phyloP scores from a whole-genome alignment of 345 rosid species.

The Pistacia atlantica region DNA sequence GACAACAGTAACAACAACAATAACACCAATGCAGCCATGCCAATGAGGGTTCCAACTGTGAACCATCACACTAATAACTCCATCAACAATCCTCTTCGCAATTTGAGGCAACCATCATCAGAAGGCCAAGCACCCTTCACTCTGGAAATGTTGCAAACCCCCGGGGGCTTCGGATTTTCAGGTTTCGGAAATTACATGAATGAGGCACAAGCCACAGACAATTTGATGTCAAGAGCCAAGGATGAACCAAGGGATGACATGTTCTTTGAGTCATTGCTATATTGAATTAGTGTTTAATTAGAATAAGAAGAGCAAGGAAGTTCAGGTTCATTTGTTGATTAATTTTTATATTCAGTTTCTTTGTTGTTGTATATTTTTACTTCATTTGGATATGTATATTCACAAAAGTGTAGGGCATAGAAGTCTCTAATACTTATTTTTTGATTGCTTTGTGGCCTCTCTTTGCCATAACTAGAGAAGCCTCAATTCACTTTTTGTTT shows the following conservation, averaged over 20 bases:
- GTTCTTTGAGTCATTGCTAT: conserved; percentile 51
- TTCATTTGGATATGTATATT: conserved; percentile 7
- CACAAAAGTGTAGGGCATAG: conserved; percentile 15
- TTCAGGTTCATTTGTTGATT: conserved; percentile 24
- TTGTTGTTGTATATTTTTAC: conserved; percentile 32
- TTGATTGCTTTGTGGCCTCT: conserved; percentile 27
- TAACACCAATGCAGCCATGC: conserved; percentile 23
- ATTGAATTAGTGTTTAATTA: conserved; percentile 20
- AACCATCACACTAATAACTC: conserved; percentile 26
- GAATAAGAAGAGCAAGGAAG: conserved; percentile 17
- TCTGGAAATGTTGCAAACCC: conserved; percentile 49
- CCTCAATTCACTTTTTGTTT: conserved; percentile 12
- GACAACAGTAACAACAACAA: conserved; percentile 21
- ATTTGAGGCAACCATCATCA: conserved; percentile 21
- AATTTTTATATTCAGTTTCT: conserved; percentile 28
- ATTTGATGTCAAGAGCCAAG: conserved; percentile 41
- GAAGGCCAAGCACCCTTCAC: conserved; percentile 44
- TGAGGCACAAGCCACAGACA: conserved; percentile 28
- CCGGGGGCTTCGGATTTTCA: conserved; percentile 37
- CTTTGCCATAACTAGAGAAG: background rate
- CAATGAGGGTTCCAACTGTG: conserved; percentile 36
- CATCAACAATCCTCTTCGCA: conserved; percentile 28
- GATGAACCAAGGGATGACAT: conserved; percentile 65
- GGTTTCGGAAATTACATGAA: conserved; percentile 48
- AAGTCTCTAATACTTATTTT: conserved; percentile 20